phyloP scores from a whole-genome alignment of 176 grass and related monocot genomes.

The Lolium rigidum region DNA sequence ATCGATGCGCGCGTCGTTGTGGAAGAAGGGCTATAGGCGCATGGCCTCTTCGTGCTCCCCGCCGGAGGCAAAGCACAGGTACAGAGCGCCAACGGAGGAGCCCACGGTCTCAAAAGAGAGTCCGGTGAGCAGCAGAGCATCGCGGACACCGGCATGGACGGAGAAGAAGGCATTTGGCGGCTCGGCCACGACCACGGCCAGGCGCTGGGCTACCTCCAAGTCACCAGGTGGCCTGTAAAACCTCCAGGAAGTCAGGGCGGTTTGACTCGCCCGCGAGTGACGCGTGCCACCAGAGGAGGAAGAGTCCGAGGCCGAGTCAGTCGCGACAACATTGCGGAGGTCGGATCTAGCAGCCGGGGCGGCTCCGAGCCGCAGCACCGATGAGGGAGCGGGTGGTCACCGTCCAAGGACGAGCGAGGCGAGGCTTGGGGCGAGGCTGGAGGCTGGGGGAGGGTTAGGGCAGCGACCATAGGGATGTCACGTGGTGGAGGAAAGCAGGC shows the following conservation, averaged over 20 bases:
- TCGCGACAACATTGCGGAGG: no score
- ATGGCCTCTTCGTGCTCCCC: not conserved
- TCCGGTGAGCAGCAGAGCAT: fast-evolving
- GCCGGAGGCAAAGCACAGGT: not conserved
- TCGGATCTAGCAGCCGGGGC: no score
- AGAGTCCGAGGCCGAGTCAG: no score
- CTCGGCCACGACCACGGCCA: not conserved
- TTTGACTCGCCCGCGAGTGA: not conserved
- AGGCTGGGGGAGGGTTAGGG: no score
- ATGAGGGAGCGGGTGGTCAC: no score
- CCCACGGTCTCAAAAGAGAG: not conserved
- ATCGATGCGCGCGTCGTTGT: not conserved
- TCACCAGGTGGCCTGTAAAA: not conserved
- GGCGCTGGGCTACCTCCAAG: no score
- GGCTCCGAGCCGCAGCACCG: no score
- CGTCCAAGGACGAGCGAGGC: no score
- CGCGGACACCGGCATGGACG: not conserved
- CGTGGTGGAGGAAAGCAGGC: no score
- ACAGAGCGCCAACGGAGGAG: not conserved
- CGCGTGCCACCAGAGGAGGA: no score
- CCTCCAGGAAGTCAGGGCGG: not conserved
- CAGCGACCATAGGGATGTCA: no score
- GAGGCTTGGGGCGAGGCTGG: no score
- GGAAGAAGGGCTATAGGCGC: not conserved
- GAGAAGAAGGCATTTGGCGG: not conserved